Evolutionary conservation across 257 asterid species (phyloP), one percentile per base, ranked within the genome.

Genomic region (Nicotiana tomentosiformis): DNA sequence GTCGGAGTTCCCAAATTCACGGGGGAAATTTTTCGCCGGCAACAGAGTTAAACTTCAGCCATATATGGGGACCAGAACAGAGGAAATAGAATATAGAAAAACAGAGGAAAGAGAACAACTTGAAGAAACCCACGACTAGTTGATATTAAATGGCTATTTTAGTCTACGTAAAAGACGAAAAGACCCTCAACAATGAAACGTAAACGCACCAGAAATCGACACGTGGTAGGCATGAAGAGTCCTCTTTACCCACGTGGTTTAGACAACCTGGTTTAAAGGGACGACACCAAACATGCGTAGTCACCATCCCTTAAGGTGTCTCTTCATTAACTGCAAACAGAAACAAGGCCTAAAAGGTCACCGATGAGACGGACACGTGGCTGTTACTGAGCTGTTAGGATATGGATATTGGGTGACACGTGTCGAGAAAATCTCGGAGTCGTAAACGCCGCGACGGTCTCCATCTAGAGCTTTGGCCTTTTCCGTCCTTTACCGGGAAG

Each of bases 171-270:
- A 88, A 84, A 66, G 89, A 90, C 93, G 56, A 88, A 88, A 89
- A 86, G 58, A 83, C 87, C 51, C 70, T 37, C 69, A 82, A 66
- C 37, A 16, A 60, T 20, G 91, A 82, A 80, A 87, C 90, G 90
- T 85, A 83, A 78, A 66, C 33, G 79, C 33, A 33, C 17, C 20
- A 6, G 66, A 60, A 57, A 39, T 7, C 0, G 92, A 85, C 94
- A 93, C 95, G 97, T 93, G 95, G 78, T 51, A 53, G 37, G 66
- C 10, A 49, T 26, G 77, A 62, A 32, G 57, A 35, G 26, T 72
- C 60, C 78, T 72, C 23, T 72, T 46, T 72, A 18, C 37, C 89
- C 96, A 92, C 93, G 95, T 94, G 92, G 91, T 86, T 72, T 67
- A 43, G 83, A 87, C 84, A 81, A 57, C 87, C 82, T 58, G 85